These are phyloP conservation scores for Magnusiomyces suaveolens DNA, from an alignment of 1,139 yeast genomes.

Conservation along the genomic window DNA sequence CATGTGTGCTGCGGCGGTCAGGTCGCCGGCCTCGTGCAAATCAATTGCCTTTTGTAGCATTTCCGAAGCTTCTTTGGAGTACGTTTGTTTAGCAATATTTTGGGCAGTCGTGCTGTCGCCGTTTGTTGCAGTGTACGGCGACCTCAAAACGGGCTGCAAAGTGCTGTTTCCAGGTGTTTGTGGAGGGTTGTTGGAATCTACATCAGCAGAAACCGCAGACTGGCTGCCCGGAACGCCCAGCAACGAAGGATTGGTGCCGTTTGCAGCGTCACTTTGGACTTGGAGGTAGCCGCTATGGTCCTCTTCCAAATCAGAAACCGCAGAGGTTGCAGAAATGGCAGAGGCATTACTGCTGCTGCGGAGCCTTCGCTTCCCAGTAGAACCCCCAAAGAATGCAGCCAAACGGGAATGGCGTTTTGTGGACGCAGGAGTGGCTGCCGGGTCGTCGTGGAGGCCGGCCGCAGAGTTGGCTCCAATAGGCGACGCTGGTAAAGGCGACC, in stretches of 20 bases:
- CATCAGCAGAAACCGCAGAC: no score
- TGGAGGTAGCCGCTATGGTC: background rate
- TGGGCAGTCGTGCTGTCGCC: no score
- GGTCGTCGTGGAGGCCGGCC: background rate
- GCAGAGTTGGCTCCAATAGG: no score
- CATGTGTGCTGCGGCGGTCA: constrained; percentile 19
- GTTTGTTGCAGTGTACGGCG: no score
- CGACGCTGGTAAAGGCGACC: no score
- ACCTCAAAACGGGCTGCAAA: no score
- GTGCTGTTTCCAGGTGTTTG: no score
- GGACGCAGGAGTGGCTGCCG: background rate
- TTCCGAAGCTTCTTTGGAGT: constrained; percentile 18
- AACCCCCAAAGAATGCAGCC: background rate
- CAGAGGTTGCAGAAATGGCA: background rate
- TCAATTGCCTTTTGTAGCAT: constrained; percentile 27
- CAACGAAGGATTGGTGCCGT: no score
- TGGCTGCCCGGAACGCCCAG: background rate
- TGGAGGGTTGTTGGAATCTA: no score
- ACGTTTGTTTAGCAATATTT: constrained; percentile 2
- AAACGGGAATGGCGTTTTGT: background rate
- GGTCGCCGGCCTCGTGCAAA: constrained; percentile 25
- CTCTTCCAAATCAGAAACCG: background rate
- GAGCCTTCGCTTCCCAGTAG: background rate
- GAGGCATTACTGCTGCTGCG: background rate
- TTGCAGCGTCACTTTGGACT: no score